A percentile compares a stretch with the other conserved stretches of the same genome.
These are phyloP conservation scores for Adenanthera pavonina DNA, from an alignment of 306 rosid genomes.

Conservation along the genomic window DNA sequence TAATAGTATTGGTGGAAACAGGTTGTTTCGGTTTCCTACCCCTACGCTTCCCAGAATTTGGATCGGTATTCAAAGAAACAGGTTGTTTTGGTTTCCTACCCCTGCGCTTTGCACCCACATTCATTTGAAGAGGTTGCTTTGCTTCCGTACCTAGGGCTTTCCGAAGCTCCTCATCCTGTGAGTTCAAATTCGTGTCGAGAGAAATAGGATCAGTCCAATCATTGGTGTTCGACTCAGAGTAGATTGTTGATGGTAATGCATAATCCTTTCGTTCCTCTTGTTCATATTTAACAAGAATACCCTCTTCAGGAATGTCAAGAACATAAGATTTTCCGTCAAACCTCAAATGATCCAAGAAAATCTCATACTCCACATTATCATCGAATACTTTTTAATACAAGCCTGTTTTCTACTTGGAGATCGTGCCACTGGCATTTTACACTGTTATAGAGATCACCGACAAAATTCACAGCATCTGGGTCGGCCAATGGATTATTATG, in stretches of 20 bases:
- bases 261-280: background rate
- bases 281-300: slow-evolving; percentile 32
- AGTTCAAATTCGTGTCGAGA: background rate
- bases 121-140: background rate
- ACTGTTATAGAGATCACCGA: background rate
- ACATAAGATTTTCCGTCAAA: slow-evolving; percentile 34
- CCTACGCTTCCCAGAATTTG: background rate
- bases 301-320: slow-evolving; percentile 36
- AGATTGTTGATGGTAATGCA: background rate
- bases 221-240: background rate
- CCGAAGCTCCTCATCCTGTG: background rate
- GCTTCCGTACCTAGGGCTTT: slow-evolving; percentile 8
- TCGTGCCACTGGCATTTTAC: background rate
- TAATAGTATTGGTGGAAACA: background rate
- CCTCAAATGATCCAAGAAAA: slow-evolving; percentile 34
- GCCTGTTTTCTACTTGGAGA: background rate
- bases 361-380: background rate
- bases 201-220: background rate
- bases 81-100: background rate
- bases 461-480: background rate
- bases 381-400: no score
- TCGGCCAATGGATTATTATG: background rate
- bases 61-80: background rate
- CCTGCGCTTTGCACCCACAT: background rate
- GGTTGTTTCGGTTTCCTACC: background rate